Evolutionary conservation across 2,329 filamentous ascomycete species (phyloP), one percentile per base, ranked within the genome.

Genomic region (Nectriaceae sp.): DNA sequence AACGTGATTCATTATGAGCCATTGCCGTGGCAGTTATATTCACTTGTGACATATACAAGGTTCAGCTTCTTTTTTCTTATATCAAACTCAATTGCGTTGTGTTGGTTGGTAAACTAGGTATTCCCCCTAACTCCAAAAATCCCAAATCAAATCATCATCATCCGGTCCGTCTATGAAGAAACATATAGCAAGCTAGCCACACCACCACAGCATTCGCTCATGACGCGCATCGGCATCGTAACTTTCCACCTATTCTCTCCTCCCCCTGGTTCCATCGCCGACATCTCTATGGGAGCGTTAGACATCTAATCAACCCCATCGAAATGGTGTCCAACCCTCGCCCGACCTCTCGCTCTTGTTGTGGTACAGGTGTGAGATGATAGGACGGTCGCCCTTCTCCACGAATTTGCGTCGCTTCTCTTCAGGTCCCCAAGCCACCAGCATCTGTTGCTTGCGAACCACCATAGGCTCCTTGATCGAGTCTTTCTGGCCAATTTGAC

Each of bases 381-480:
- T 50, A 1, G 69, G 65, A 43, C 57, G 58, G 18, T 69, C 62
- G 2, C 62, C 62, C 3, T 55, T 52, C 2, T 61, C 55, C 10
- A 52, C 36, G 42, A 67, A 70, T 35, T 47, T 49, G 2, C 58
- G 56, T 15, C 61, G 58, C 59, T 65, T 64, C 45, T 70, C 68
- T 19, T 62, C 57, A 3, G 57, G n/a, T 0, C 68, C 67, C 68
- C 68, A 74, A 4, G 68, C 71, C 13, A 74, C 68, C 15, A 73
- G 53, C 50, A 71, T 60, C 46, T 66, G 64, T 52, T 74, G 71
- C 52, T 65, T 68, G 21, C 65, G 62, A n/a, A 73, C 60, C 8
- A 70, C 48, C 8, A 52, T 57, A 1, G 69, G 65, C 41, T 67
- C 64, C 47, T 65, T 64, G 46, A 71, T 64, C 3, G 59, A 53